A percentile compares a stretch with the other conserved stretches of the same genome.
Evolutionary conservation across 768 basidiomycete species (phyloP).

Genomic region (Termitomyces titanicus): DNA sequence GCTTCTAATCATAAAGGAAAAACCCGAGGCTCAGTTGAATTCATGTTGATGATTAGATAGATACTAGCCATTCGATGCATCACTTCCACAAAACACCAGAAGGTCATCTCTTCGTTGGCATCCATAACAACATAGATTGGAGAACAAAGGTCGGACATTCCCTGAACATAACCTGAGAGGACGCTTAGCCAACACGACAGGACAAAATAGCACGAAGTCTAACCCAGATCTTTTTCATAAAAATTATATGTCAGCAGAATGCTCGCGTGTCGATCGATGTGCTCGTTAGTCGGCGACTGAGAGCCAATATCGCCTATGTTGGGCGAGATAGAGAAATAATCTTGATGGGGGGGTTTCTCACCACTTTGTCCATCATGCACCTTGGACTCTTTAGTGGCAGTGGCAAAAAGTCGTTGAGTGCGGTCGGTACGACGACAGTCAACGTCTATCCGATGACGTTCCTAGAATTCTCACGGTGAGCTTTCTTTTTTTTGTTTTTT

Average conservation of each 20-base stretch:
- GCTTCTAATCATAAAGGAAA: conserved; percentile 52
- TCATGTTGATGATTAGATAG: neutral
- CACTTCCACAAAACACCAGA: conserved; percentile 94
- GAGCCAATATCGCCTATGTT: conserved; percentile 72
- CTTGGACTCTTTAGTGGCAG: conserved; percentile 31
- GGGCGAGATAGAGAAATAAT: conserved; percentile 73
- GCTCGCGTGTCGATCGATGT: conserved; percentile 82
- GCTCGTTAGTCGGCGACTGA: conserved; percentile 86
- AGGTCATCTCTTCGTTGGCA: conserved; percentile 85
- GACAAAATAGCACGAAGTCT: conserved; percentile 23
- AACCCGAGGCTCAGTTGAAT: neutral
- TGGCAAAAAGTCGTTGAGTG: conserved; percentile 85
- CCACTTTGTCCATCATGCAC: conserved; percentile 35
- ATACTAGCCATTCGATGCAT: conserved; percentile 90
- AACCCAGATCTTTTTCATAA: conserved; percentile 84
- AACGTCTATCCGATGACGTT: conserved; percentile 92
- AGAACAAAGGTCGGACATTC: conserved; percentile 95
- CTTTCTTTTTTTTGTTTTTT: too few relatives aligned
- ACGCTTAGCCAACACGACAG: conserved; percentile 1
- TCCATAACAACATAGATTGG: conserved; percentile 91
- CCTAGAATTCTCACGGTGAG: too few relatives aligned
- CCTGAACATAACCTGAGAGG: conserved; percentile 86
- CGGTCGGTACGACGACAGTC: conserved; percentile 97
- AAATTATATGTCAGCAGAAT: conserved; percentile 91
- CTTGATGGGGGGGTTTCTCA: conserved; percentile 53